Evolutionary conservation across 2,329 filamentous ascomycete genomes (phyloP).

Genomic region (Rhynchosporium agropyri): DNA sequence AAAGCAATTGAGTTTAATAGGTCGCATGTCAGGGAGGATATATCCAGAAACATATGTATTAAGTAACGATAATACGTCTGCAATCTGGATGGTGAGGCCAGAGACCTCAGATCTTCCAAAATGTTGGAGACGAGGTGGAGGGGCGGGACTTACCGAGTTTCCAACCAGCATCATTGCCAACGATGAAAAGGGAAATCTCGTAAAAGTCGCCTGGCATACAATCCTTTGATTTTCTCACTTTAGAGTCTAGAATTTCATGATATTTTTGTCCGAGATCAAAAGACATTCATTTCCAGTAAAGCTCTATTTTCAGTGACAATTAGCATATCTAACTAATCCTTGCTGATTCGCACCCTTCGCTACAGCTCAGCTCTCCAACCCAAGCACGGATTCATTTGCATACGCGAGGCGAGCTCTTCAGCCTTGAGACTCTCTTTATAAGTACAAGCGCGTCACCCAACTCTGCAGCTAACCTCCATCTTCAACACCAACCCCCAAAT

Average conservation of each 20-base stretch:
- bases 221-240: too few species aligned
- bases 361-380: neutral
- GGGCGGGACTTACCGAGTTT: conserved; percentile 10
- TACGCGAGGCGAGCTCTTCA: conserved; percentile 8
- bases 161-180: neutral
- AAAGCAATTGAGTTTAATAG: neutral
- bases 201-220: too few species aligned
- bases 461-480: neutral
- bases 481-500: neutral
- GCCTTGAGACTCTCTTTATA: neutral
- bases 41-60: neutral
- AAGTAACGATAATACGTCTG: too few species aligned
- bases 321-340: neutral
- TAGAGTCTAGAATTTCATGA: too few species aligned
- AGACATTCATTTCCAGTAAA: too few species aligned
- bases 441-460: conserved; percentile 9
- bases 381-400: conserved; percentile 11
- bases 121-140: conserved; percentile 3
- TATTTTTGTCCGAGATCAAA: too few species aligned
- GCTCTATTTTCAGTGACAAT: too few species aligned
- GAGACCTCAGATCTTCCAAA: neutral
- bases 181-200: too few species aligned
- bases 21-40: neutral
- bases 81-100: neutral
- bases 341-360: conserved; percentile 2